Percentiles rank a stretch among this genome's conserved stretches.
phyloP scores from a whole-genome alignment of 257 asterid genomes.

The Solanum pennellii region DNA sequence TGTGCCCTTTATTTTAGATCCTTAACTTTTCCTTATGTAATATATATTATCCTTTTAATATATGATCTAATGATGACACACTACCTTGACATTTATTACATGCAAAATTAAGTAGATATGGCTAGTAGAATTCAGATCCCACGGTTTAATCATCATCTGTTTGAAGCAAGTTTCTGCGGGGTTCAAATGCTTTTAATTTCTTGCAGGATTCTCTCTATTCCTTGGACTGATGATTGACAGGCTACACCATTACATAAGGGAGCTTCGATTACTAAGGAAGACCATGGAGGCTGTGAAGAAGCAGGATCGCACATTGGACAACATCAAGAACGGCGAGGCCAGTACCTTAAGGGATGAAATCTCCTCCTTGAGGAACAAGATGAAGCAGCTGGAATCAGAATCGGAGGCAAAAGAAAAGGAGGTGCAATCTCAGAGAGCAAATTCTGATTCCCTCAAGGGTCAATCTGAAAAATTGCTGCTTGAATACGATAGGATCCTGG shows the following conservation, averaged over 20 bases:
- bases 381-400: constrained; percentile 13
- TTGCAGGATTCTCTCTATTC: constrained; percentile 51
- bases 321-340: constrained; percentile 2
- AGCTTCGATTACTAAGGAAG: constrained; percentile 74
- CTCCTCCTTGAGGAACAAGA: constrained; percentile 7
- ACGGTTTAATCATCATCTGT: background rate
- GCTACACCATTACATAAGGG: constrained; percentile 82
- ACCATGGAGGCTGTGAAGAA: constrained; percentile 61
- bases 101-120: background rate
- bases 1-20: background rate
- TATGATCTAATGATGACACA: background rate
- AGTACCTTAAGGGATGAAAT: constrained; percentile 14
- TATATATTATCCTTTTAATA: background rate
- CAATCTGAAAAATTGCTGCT: constrained; percentile 24
- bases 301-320: constrained; percentile 24
- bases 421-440: constrained; percentile 16
- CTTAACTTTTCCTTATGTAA: background rate
- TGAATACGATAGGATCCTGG: constrained; percentile 25
- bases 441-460: constrained; percentile 24
- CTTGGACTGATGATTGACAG: constrained; percentile 69
- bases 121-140: background rate
- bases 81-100: background rate
- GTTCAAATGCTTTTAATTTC: background rate
- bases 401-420: constrained; percentile 12
- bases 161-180: background rate